Conservation (phyloP, 257 asterid species). For the Fraxinus excelsior region DNA sequence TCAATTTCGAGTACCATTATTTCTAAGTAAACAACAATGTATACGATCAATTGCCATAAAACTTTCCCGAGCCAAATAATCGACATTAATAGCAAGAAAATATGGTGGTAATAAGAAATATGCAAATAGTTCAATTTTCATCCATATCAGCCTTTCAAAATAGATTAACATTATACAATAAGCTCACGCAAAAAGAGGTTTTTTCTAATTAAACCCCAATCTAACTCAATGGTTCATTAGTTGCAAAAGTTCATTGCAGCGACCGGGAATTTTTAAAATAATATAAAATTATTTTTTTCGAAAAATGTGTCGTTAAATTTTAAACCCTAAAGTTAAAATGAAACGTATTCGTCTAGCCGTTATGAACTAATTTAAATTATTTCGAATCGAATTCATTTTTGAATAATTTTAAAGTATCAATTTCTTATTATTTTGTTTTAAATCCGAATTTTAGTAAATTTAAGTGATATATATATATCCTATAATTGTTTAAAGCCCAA, state of each 20-base stretch:
- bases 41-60: not conserved
- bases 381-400: no score
- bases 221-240: conserved; percentile 4
- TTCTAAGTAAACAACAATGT: not conserved
- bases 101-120: not conserved
- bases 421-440: no score
- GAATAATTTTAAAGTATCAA: no score
- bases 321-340: no score
- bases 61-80: not conserved
- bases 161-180: not conserved
- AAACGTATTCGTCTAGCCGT: no score
- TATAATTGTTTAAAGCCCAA: no score
- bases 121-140: not conserved
- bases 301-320: no score
- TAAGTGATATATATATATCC: no score
- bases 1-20: not conserved
- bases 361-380: no score
- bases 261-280: no score
- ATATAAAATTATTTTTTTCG: no score
- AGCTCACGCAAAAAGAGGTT: not conserved
- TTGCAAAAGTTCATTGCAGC: not conserved
- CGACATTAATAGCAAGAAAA: not conserved
- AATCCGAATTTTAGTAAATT: no score
- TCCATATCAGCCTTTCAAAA: not conserved
- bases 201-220: not conserved